Percentiles rank a stretch among this genome's conserved stretches.
phyloP scores from a whole-genome alignment of 2,329 filamentous ascomycete species.

The Zymoseptoria brevis region DNA sequence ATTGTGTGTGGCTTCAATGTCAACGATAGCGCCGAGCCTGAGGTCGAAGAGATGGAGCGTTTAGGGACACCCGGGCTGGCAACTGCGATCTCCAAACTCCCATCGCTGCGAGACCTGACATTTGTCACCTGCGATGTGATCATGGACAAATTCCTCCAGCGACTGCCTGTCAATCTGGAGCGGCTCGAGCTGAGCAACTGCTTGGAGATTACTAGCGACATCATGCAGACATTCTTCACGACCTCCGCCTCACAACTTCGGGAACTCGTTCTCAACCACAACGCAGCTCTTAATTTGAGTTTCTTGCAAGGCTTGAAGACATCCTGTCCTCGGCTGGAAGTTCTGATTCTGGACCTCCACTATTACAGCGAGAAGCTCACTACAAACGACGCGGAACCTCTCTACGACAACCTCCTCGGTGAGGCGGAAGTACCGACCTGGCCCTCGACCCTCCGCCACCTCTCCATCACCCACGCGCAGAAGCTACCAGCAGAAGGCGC shows the following conservation, averaged over 20 bases:
- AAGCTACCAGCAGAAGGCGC: slow-evolving; percentile 64
- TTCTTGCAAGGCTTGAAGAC: slow-evolving; percentile 61
- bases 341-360: slow-evolving; percentile 67
- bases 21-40: slow-evolving; percentile 20
- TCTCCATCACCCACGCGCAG: slow-evolving; percentile 71
- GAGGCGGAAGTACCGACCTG: slow-evolving; percentile 63
- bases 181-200: slow-evolving; percentile 73
- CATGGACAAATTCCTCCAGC: slow-evolving; percentile 58
- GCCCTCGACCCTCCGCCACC: slow-evolving; percentile 61
- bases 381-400: slow-evolving; percentile 64
- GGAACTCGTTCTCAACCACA: slow-evolving; percentile 65
- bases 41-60: slow-evolving; percentile 20
- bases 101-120: slow-evolving; percentile 56
- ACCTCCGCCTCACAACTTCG: slow-evolving; percentile 61
- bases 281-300: slow-evolving; percentile 65
- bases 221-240: slow-evolving; percentile 57
- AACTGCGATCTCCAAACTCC: slow-evolving; percentile 50
- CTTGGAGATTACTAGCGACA: slow-evolving; percentile 60
- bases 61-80: slow-evolving; percentile 25
- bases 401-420: slow-evolving; percentile 60
- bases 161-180: slow-evolving; percentile 58
- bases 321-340: slow-evolving; percentile 62
- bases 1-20: slow-evolving; percentile 44
- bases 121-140: slow-evolving; percentile 70
- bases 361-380: slow-evolving; percentile 65